Percentiles rank a stretch among this genome's conserved stretches.
Conservation (phyloP, 257 asterid genomes). For the Solanum pimpinellifolium region DNA sequence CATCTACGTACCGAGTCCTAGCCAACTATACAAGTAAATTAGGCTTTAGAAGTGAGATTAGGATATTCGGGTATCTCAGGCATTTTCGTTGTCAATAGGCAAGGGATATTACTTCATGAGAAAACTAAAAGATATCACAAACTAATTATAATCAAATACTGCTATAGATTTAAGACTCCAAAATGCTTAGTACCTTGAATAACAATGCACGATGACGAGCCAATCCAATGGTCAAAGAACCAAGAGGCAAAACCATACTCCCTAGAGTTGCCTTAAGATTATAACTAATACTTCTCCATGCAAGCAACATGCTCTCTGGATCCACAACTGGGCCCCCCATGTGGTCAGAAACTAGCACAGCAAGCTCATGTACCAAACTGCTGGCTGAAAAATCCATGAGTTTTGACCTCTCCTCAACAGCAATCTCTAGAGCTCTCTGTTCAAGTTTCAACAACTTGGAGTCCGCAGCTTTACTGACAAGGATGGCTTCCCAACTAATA, state of each 20-base stretch:
- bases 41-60: neutral
- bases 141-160: neutral
- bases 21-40: neutral
- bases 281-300: conserved; percentile 66
- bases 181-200: conserved; percentile 60
- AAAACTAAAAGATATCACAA: neutral
- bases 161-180: neutral
- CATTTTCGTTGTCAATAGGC: neutral
- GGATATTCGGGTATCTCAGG: neutral
- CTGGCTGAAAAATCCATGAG: conserved; percentile 22
- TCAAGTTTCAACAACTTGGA: conserved; percentile 71
- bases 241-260: conserved; percentile 94
- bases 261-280: conserved; percentile 56
- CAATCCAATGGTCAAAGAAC: conserved; percentile 76
- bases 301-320: conserved; percentile 63
- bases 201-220: conserved; percentile 98
- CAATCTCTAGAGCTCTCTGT: conserved; percentile 61
- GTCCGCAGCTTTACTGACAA: conserved; percentile 72
- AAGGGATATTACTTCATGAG: neutral
- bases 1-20: neutral
- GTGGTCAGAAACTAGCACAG: conserved; percentile 64
- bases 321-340: conserved; percentile 97
- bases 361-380: conserved; percentile 58
- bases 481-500: conserved; percentile 84
- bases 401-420: conserved; percentile 36